phyloP scores from a whole-genome alignment of 2,329 filamentous ascomycete genomes.

The Fusarium chlamydosporum region DNA sequence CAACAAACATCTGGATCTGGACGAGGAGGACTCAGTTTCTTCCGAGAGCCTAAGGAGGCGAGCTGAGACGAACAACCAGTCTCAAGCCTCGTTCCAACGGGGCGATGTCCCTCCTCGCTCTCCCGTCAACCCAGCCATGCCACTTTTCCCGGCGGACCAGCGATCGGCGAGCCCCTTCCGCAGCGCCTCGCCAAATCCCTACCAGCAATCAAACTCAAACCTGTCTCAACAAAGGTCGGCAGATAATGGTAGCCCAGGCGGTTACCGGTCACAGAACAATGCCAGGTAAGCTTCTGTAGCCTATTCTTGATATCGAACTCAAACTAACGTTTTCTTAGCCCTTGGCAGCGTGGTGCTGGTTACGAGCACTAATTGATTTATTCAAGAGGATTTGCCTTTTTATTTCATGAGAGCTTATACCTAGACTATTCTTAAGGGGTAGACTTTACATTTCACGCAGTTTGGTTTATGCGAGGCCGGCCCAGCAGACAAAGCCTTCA shows the following conservation, averaged over 20 bases:
- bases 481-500: conserved; percentile 9
- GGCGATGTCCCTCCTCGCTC: conserved; percentile 54
- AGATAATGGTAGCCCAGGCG: conserved; percentile 54
- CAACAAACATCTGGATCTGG: conserved; percentile 61
- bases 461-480: conserved; percentile 28
- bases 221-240: conserved; percentile 53
- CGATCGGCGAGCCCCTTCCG: conserved; percentile 57
- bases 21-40: conserved; percentile 60
- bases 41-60: conserved; percentile 58
- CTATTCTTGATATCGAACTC: neutral
- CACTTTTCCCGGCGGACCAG: conserved; percentile 59
- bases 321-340: conserved; percentile 52
- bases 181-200: conserved; percentile 55
- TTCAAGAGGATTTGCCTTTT: conserved; percentile 27
- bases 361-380: conserved; percentile 56
- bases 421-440: conserved; percentile 24
- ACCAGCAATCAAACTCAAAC: conserved; percentile 51
- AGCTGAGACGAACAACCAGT: conserved; percentile 52
- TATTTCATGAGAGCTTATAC: conserved; percentile 42
- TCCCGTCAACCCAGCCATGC: conserved; percentile 60
- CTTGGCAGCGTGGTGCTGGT: conserved; percentile 63
- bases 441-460: conserved; percentile 32
- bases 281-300: conserved; percentile 53
- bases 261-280: conserved; percentile 57
- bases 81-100: conserved; percentile 53